These are phyloP conservation scores for Xylaria venustula DNA, from an alignment of 495 filamentous ascomycete species.

Conservation along the genomic window DNA sequence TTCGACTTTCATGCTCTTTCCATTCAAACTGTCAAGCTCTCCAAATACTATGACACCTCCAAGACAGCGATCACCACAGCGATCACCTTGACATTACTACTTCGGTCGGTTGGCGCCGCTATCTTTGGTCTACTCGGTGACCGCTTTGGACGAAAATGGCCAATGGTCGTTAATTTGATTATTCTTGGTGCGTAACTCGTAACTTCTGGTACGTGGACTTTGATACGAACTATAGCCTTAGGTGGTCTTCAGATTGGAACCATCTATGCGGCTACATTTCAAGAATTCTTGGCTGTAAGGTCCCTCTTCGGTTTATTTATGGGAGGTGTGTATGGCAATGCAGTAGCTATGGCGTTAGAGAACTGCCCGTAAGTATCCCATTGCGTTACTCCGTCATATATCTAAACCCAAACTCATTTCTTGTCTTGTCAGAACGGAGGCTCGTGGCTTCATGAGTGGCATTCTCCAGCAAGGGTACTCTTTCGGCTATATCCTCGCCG, in stretches of 20 bases:
- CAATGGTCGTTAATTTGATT: conserved; percentile 73
- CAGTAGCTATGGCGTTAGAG: conserved; percentile 78
- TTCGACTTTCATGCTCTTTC: conserved; percentile 78
- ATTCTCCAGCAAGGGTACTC: conserved; percentile 78
- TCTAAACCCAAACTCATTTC: not conserved
- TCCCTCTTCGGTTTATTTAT: conserved; percentile 77
- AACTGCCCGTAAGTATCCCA: conserved; percentile 58
- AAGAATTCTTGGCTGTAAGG: conserved; percentile 67
- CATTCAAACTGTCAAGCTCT: conserved; percentile 67
- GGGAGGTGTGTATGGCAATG: conserved; percentile 80
- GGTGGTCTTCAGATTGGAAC: conserved; percentile 68
- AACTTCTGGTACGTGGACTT: not conserved
- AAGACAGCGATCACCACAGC: conserved; percentile 71
- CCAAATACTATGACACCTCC: conserved; percentile 60
- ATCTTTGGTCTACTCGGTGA: conserved; percentile 72
- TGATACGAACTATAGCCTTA: conserved; percentile 33
- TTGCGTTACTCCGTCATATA: not conserved
- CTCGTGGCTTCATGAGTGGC: conserved; percentile 73
- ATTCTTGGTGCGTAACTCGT: conserved; percentile 36
- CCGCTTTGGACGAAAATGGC: conserved; percentile 76
- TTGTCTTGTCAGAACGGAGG: conserved; percentile 40
- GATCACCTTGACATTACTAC: conserved; percentile 70
- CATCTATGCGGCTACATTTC: conserved; percentile 65
- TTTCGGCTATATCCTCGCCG: conserved; percentile 71
- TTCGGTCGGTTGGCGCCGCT: conserved; percentile 68